Conservation (phyloP, 441 rosid species). For the Syzygium syzygioides region DNA sequence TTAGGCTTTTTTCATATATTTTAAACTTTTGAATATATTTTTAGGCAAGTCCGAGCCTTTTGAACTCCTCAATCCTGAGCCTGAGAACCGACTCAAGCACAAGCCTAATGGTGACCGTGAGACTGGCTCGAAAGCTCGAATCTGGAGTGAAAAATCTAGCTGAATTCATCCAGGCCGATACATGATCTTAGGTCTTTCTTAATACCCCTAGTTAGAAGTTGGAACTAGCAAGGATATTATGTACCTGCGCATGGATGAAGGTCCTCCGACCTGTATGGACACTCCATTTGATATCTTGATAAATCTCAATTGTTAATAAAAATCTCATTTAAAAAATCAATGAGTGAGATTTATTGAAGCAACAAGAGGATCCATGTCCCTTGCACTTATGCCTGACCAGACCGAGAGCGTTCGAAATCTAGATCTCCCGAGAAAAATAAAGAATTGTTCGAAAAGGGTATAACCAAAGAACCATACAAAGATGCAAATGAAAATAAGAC, state of each 20-base stretch:
- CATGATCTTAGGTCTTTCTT: neutral
- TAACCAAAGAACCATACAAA: neutral
- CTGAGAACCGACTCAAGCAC: neutral
- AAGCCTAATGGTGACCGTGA: neutral
- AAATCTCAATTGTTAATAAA: neutral
- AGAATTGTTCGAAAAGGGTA: neutral
- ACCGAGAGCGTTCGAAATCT: neutral
- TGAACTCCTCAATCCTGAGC: neutral
- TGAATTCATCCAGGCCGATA: neutral
- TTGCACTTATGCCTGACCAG: neutral
- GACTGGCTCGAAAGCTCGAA: neutral
- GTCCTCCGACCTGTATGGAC: neutral
- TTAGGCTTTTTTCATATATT: neutral
- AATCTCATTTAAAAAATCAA: neutral
- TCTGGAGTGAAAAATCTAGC: neutral
- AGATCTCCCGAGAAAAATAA: neutral
- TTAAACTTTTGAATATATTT: neutral
- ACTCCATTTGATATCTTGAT: rapidly evolving
- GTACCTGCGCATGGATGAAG: neutral
- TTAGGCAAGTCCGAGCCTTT: neutral
- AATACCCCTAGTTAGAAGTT: neutral
- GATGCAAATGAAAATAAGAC: neutral
- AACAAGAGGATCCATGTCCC: neutral
- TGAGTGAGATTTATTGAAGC: neutral
- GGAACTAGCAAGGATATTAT: neutral